Conservation (phyloP, 2,329 filamentous ascomycete species). For the Colletotrichum sublineola region DNA sequence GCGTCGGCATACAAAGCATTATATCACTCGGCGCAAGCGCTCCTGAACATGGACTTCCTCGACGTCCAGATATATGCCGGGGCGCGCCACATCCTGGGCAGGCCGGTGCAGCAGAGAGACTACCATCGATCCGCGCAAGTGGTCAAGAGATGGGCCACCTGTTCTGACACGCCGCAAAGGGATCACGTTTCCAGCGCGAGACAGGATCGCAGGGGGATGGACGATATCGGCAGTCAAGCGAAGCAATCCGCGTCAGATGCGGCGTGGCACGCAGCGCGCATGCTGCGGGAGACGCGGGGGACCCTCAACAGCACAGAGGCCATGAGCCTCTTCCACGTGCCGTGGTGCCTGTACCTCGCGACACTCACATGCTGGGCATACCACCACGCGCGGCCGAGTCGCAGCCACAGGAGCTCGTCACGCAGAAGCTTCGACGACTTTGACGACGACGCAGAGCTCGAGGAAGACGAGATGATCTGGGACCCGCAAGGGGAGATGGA, state of each 20-base stretch:
- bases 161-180: slow-evolving; percentile 9
- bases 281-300: slow-evolving; percentile 64
- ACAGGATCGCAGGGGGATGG: not conserved
- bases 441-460: slow-evolving; percentile 43
- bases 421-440: slow-evolving; percentile 38
- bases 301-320: slow-evolving; percentile 65
- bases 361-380: slow-evolving; percentile 71
- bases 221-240: not conserved
- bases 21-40: slow-evolving; percentile 69
- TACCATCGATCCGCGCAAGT: slow-evolving; percentile 63
- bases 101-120: slow-evolving; percentile 64
- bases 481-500: slow-evolving; percentile 64
- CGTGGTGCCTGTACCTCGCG: slow-evolving; percentile 72
- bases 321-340: slow-evolving; percentile 70
- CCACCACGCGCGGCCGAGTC: slow-evolving; percentile 56
- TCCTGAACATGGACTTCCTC: slow-evolving; percentile 69
- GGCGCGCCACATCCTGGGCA: slow-evolving; percentile 69
- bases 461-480: slow-evolving; percentile 64
- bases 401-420: not conserved
- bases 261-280: slow-evolving; percentile 65
- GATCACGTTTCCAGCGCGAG: not conserved
- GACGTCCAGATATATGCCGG: slow-evolving; percentile 74
- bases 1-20: slow-evolving; percentile 65
- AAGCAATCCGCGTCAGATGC: slow-evolving; percentile 55
- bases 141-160: slow-evolving; percentile 64